phyloP scores from a whole-genome alignment of 1,284 basidiomycete genomes.

The Grifola frondosa region DNA sequence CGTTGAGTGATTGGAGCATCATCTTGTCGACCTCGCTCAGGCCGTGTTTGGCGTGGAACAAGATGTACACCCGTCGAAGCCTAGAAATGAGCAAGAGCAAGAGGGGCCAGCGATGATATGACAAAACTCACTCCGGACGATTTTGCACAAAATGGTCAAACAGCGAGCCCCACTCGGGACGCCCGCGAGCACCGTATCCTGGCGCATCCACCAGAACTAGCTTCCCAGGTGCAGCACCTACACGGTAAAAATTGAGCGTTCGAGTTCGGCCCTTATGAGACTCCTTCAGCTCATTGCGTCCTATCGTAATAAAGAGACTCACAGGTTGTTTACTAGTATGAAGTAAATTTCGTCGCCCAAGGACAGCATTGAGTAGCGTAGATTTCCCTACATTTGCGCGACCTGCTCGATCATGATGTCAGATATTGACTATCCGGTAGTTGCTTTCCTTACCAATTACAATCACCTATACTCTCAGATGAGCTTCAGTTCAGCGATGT shows the following conservation, averaged over 20 bases:
- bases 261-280: conserved; percentile 63
- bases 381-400: conserved; percentile 74
- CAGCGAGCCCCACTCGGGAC: conserved; percentile 68
- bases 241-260: conserved; percentile 67
- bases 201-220: conserved; percentile 74
- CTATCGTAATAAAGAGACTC: conserved; percentile 25
- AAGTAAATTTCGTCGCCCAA: conserved; percentile 56
- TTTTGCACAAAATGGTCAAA: conserved; percentile 63
- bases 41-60: conserved; percentile 67
- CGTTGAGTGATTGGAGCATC: conserved; percentile 59
- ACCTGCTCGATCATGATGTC: conserved; percentile 25
- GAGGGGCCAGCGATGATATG: not conserved
- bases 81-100: conserved; percentile 34
- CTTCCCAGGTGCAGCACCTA: conserved; percentile 53
- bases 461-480: conserved; percentile 29
- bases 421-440: not conserved
- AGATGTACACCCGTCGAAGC: conserved; percentile 64
- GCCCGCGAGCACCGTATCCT: conserved; percentile 72
- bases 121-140: conserved; percentile 53
- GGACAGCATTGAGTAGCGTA: conserved; percentile 64
- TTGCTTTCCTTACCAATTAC: conserved; percentile 32
- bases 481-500: not conserved
- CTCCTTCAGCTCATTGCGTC: not conserved
- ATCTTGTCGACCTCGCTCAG: conserved; percentile 52
- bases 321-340: conserved; percentile 70